phyloP scores from a whole-genome alignment of 805 yeast genomes.

The Cyberlindnera euphorbiiphila region DNA sequence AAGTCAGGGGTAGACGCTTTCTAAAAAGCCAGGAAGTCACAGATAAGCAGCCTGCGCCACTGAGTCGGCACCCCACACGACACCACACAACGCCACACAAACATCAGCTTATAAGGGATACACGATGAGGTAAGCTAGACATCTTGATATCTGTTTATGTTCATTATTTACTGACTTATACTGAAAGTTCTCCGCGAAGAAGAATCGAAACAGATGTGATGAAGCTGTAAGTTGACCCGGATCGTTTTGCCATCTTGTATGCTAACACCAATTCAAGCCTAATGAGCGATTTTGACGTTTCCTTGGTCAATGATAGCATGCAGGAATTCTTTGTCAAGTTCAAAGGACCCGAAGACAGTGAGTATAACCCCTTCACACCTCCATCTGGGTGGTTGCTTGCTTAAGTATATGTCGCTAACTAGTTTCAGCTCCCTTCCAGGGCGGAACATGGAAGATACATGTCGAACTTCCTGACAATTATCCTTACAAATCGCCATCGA shows the following conservation, averaged over 20 bases:
- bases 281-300: conserved; percentile 91
- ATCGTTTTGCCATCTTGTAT: background rate
- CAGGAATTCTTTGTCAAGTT: conserved; percentile 86
- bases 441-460: conserved; percentile 85
- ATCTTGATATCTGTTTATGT: background rate
- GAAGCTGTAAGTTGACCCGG: conserved; percentile 60
- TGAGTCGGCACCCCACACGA: background rate
- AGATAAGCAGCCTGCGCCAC: background rate
- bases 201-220: conserved; percentile 90
- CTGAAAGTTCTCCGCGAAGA: conserved; percentile 32
- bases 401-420: too few relatives aligned
- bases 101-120: too few relatives aligned
- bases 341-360: conserved; percentile 73
- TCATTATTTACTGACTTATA: conserved; percentile 1
- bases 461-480: conserved; percentile 94
- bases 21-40: too few relatives aligned
- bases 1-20: too few relatives aligned
- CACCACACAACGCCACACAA: background rate
- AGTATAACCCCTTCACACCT: too few relatives aligned
- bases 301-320: conserved; percentile 73
- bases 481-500: conserved; percentile 94
- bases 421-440: conserved; percentile 70
- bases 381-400: too few relatives aligned
- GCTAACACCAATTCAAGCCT: conserved; percentile 35
- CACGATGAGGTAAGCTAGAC: conserved; percentile 12